phyloP scores from a whole-genome alignment of 1,139 yeast species.

The Sugiyamaella xylanicola region DNA sequence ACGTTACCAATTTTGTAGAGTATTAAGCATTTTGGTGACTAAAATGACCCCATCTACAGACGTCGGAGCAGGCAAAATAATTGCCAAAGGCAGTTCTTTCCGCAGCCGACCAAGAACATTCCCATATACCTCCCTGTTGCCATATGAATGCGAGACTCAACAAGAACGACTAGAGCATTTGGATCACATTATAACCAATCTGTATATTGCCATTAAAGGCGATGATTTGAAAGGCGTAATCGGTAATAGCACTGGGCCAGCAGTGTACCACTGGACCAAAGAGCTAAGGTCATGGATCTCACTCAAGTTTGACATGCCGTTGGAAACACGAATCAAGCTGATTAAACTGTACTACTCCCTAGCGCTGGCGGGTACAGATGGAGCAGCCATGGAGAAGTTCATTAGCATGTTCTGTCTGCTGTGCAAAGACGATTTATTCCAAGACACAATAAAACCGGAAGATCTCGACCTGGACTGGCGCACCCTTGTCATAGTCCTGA shows the following conservation, averaged over 20 bases:
- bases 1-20: neutral
- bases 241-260: slow-evolving; percentile 64
- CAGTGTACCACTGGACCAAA: slow-evolving; percentile 84
- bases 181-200: slow-evolving; percentile 74
- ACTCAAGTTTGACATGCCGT: slow-evolving; percentile 82
- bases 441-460: slow-evolving; percentile 29
- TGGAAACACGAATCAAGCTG: slow-evolving; percentile 60
- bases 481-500: slow-evolving; percentile 30
- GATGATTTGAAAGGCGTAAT: slow-evolving; percentile 75
- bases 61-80: neutral
- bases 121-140: slow-evolving; percentile 64
- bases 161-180: slow-evolving; percentile 73
- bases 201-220: slow-evolving; percentile 76
- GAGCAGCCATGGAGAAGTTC: slow-evolving; percentile 60
- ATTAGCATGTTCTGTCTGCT: slow-evolving; percentile 65
- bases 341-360: slow-evolving; percentile 74
- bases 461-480: slow-evolving; percentile 36
- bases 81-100: slow-evolving; percentile 2
- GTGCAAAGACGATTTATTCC: slow-evolving; percentile 37
- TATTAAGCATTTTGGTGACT: neutral
- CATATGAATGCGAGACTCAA: slow-evolving; percentile 73
- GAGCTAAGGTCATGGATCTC: slow-evolving; percentile 79
- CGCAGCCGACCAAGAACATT: slow-evolving; percentile 49
- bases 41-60: slow-evolving; percentile 9
- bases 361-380: slow-evolving; percentile 75